phyloP scores from a whole-genome alignment of 202 grass and related monocot species.

The Zoysia matrella region DNA sequence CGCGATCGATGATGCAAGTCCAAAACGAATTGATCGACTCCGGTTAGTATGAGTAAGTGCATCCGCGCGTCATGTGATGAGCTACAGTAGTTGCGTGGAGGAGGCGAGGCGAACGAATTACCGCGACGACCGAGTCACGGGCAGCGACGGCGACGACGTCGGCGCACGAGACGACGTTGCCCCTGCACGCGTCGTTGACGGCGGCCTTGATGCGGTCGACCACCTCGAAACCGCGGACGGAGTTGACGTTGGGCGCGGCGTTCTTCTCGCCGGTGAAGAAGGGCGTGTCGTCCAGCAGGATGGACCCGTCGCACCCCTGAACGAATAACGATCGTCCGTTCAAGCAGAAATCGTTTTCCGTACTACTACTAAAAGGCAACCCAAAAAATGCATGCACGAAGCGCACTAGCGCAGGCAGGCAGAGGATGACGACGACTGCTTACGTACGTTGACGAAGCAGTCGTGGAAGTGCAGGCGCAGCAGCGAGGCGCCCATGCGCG shows the following conservation, averaged over 20 bases:
- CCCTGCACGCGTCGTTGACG: constrained; percentile 59
- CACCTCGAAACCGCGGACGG: constrained; percentile 75
- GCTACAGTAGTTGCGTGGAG: neutral
- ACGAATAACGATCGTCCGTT: too few species aligned
- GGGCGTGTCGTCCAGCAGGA: constrained; percentile 44
- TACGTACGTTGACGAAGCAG: constrained; percentile 77
- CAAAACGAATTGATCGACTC: too few species aligned
- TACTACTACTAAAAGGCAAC: too few species aligned
- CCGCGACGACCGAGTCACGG: constrained; percentile 76
- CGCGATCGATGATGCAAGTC: neutral
- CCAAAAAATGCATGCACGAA: too few species aligned
- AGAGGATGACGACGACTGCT: too few species aligned
- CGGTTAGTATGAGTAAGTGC: too few species aligned
- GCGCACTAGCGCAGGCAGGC: too few species aligned
- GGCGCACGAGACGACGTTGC: constrained; percentile 80
- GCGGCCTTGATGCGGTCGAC: constrained; percentile 79
- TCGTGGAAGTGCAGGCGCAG: constrained; percentile 90
- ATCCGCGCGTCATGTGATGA: too few species aligned
- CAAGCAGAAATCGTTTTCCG: too few species aligned
- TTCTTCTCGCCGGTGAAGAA: constrained; percentile 52
- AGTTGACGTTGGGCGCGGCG: constrained; percentile 74
- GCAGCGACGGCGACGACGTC: constrained; percentile 80
- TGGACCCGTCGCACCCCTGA: constrained; percentile 88
- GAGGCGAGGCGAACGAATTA: constrained; percentile 17
- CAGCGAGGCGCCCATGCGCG: constrained; percentile 84